A percentile compares a stretch with the other conserved stretches of the same genome.
Conservation (phyloP, 2,329 filamentous ascomycete genomes). For the Penicillium sp. region DNA sequence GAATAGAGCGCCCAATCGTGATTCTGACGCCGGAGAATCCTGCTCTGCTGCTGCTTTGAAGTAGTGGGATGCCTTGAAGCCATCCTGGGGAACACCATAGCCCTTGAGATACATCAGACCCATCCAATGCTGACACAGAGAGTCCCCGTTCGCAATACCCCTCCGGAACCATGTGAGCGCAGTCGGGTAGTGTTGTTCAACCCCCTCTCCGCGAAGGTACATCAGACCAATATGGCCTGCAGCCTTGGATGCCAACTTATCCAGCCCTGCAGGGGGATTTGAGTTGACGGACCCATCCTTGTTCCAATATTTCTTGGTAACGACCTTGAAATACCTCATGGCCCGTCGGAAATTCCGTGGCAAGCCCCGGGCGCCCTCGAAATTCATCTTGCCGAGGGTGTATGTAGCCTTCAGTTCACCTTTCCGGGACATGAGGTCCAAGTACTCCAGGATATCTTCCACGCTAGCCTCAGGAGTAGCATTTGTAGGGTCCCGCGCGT, state of each 20-base stretch:
- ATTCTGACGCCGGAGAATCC: conserved; percentile 75
- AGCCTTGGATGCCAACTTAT: conserved; percentile 76
- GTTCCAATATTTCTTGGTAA: conserved; percentile 78
- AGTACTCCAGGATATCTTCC: conserved; percentile 90
- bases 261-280: conserved; percentile 66
- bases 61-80: conserved; percentile 68
- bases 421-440: conserved; percentile 85
- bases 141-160: conserved; percentile 70
- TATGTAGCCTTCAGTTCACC: conserved; percentile 85
- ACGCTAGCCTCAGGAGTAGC: conserved; percentile 82
- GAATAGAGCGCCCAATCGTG: conserved; percentile 77
- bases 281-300: conserved; percentile 71
- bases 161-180: conserved; percentile 81
- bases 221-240: conserved; percentile 86
- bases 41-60: conserved; percentile 79
- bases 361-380: conserved; percentile 76
- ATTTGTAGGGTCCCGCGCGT: conserved; percentile 71
- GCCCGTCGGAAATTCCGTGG: conserved; percentile 70
- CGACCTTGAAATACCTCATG: conserved; percentile 74
- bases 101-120: conserved; percentile 82
- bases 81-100: conserved; percentile 67
- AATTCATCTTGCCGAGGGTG: conserved; percentile 79
- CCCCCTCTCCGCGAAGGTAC: conserved; percentile 83
- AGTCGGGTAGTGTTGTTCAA: conserved; percentile 71
- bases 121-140: conserved; percentile 79